Evolutionary conservation across 441 rosid species (phyloP), one percentile per base, ranked within the genome.

Genomic region (Viola pubescens): DNA sequence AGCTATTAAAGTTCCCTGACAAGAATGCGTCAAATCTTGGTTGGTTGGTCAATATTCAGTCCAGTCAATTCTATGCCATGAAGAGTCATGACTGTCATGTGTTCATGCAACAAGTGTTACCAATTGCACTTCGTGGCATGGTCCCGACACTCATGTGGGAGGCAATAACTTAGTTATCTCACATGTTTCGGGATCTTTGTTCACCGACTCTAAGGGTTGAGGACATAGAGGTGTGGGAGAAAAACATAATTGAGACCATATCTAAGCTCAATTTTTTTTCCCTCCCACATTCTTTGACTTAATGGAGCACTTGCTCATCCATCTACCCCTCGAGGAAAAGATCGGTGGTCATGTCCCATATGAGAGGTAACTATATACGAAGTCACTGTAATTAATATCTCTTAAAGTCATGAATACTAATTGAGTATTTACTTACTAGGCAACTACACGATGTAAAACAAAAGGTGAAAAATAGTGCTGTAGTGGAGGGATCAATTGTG

Each of bases 261-360:
- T 60, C 55, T 5, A 48, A 60, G 37, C 9, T 60, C 1, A n/a
- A n/a, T n/a, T n/a, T n/a, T n/a, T 13, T 0, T 60, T 60, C 40
- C 64, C 54, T 9, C 56, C 48, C 4, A 49, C 56, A 6, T 60
- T 60, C 10, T 60, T 60, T 48, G 54, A 59, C 37, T 2, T 46
- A 0, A 59, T 59, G 54, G 54, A 19, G n/a, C 63, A 59, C 7
- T 42, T 56, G 37, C 59, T 46, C 4, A 13, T 38, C 5, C 59
- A 56, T 14, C 48, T 59, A n/a, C 3, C 63, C 13, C 37, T 4
- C 2, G 38, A 57, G 14, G 64, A 12, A 12, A 49, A 13, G 54
- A 3, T 50, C 3, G 48, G 26, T 4, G 48, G 64, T 3, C 64
- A 12, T 11, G 42, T 49, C 1, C 54, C 48, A 0, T 38, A n/a